Percentiles rank a stretch among this genome's conserved stretches.
Conservation (phyloP, 2,329 filamentous ascomycete genomes). For the Sporothrix schenckii region DNA sequence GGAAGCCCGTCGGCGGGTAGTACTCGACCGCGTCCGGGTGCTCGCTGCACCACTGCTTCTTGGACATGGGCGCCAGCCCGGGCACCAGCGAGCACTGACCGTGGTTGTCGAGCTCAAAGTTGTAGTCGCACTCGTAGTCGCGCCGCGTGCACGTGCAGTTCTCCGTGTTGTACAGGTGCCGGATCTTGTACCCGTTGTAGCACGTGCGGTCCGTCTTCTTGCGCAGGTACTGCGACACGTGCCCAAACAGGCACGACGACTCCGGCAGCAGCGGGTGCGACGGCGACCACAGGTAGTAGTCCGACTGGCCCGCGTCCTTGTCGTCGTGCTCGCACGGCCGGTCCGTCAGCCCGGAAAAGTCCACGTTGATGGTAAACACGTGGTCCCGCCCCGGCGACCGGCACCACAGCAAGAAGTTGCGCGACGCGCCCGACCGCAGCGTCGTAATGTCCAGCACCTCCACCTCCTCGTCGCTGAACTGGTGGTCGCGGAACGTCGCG, state of each 20-base stretch:
- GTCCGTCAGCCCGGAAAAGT: slow-evolving; percentile 81
- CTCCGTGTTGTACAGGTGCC: slow-evolving; percentile 69
- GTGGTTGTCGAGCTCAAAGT: slow-evolving; percentile 79
- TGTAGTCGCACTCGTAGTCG: slow-evolving; percentile 97
- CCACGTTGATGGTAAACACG: slow-evolving; percentile 77
- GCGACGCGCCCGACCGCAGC: slow-evolving; percentile 82
- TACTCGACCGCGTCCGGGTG: slow-evolving; percentile 75
- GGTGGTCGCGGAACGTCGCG: slow-evolving; percentile 72
- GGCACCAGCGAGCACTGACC: slow-evolving; percentile 74
- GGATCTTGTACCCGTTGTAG: slow-evolving; percentile 76
- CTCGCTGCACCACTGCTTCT: slow-evolving; percentile 55
- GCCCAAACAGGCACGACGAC: slow-evolving; percentile 88
- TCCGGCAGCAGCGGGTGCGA: slow-evolving; percentile 73
- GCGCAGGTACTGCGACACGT: slow-evolving; percentile 84
- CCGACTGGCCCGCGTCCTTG: slow-evolving; percentile 54
- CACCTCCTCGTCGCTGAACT: slow-evolving; percentile 71
- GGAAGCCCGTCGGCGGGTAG: slow-evolving; percentile 84
- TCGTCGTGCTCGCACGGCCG: slow-evolving; percentile 72
- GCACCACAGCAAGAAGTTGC: slow-evolving; percentile 91
- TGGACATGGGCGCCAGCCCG: slow-evolving; percentile 65
- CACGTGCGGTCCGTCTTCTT: slow-evolving; percentile 80
- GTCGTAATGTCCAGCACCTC: slow-evolving; percentile 81
- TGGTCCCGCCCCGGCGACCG: slow-evolving; percentile 46
- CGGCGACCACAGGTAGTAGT: slow-evolving; percentile 88
- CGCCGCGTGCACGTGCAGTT: slow-evolving; percentile 82